Conservation (phyloP, 1,139 yeast species). For the Protomyces inouyei region DNA sequence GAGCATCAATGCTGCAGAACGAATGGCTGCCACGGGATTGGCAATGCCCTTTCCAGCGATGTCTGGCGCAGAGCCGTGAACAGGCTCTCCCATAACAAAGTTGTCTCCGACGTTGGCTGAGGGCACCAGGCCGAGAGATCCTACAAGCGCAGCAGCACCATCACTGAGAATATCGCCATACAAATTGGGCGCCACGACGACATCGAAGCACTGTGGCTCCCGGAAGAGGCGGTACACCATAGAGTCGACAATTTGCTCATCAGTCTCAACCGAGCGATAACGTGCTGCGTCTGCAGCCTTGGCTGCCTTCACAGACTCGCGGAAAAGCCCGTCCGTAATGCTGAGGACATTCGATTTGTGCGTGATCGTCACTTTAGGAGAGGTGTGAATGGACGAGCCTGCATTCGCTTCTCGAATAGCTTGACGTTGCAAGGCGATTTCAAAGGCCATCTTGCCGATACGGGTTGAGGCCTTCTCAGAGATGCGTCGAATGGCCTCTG, state of each 20-base stretch:
- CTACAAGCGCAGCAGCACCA: constrained; percentile 98
- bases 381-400: constrained; percentile 39
- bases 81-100: constrained; percentile 97
- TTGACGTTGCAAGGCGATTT: constrained; percentile 88
- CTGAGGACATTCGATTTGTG: constrained; percentile 95
- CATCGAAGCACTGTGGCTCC: constrained; percentile 95
- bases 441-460: constrained; percentile 86
- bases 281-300: constrained; percentile 54
- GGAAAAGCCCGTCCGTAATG: constrained; percentile 89
- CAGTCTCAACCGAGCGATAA: constrained; percentile 53
- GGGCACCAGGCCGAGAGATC: constrained; percentile 96
- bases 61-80: constrained; percentile 99
- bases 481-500: constrained; percentile 96
- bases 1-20: constrained; percentile 95
- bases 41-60: constrained; percentile 85
- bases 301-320: constrained; percentile 78
- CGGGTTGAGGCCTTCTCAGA: constrained; percentile 77
- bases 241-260: constrained; percentile 96
- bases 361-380: constrained; percentile 80
- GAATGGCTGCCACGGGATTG: constrained; percentile 94
- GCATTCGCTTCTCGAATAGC: constrained; percentile 64
- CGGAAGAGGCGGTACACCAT: constrained; percentile 99
- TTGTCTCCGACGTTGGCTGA: constrained; percentile 94
- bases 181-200: constrained; percentile 95
- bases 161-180: constrained; percentile 96